Evolutionary conservation across 768 basidiomycete genomes (phyloP), one percentile per base, ranked within the genome.

Genomic region (Phlebiopsis gigantea): DNA sequence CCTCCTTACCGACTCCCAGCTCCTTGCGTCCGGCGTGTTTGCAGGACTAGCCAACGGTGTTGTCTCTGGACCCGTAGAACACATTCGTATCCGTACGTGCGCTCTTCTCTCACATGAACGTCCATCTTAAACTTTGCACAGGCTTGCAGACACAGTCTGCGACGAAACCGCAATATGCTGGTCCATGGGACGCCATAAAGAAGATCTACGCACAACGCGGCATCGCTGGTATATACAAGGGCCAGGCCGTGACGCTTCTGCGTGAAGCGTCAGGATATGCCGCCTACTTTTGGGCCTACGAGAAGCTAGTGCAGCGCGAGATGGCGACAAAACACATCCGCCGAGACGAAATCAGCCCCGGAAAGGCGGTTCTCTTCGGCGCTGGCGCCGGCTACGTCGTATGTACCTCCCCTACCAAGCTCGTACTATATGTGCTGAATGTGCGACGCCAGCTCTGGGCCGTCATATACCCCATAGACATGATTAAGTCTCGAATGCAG

Each of bases 401-500:
- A 69, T 65, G 88, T 74, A 12, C 53, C 17, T 17, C 21, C 24
- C 45, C 61, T 46, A 22, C 29, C 45, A 47, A 28, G 24, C 1
- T 53, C n/a, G 31, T 17, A 3, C 34, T 39, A 10, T 44, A 19
- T 9, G 28, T 7, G 17, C 15, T 26, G 15, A 43, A 47, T 8
- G 21, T n/a, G 2, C 41, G 10, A 21, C 3, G 1, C 6, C 57
- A 92, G 90, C 77, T 93, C 26, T 93, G 91, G 91, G 86, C 82
- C n/a, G 75, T 92, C 9, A 94, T 93, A 75, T 96, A 96, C 75
- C 94, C 93, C 15, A 88, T 95, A 70, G 94, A 97, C 71, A 91
- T 97, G 81, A 84, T 98, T 66, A 98, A 98, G 68, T 93, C 92
- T 25, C 84, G 93, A 53, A 89, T 98, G 79, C 96, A 98, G 72